phyloP scores from a whole-genome alignment of 805 yeast genomes.

The Candida endomychidarum region DNA sequence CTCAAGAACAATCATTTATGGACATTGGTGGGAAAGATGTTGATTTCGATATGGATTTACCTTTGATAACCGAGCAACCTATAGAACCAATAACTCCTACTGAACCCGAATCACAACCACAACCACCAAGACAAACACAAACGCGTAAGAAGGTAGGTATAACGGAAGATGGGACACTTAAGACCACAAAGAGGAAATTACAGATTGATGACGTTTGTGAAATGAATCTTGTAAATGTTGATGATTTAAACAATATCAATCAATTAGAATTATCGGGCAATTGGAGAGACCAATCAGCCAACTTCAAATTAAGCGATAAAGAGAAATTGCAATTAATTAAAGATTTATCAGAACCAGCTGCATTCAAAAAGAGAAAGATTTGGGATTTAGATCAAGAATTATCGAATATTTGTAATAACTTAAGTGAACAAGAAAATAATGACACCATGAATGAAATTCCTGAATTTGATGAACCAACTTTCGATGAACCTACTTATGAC shows the following conservation, averaged over 20 bases:
- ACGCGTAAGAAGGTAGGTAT: conserved; percentile 29
- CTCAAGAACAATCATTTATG: conserved; percentile 24
- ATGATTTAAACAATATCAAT: conserved; percentile 31
- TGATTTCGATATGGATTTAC: conserved; percentile 38
- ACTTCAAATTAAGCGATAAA: conserved; percentile 26
- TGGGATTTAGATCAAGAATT: conserved; percentile 13
- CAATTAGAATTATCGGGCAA: conserved; percentile 21
- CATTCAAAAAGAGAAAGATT: conserved; percentile 28
- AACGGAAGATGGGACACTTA: conserved; percentile 43
- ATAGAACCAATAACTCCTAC: conserved; percentile 27
- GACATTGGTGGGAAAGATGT: conserved; percentile 13
- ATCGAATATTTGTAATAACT: conserved; percentile 10
- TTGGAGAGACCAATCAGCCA: conserved; percentile 20
- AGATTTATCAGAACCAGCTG: conserved; percentile 32
- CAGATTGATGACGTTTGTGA: conserved; percentile 46
- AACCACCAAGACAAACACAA: conserved; percentile 2
- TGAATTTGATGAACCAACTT: conserved; percentile 20
- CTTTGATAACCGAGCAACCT: conserved; percentile 24
- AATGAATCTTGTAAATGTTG: conserved; percentile 40
- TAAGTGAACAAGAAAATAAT: conserved; percentile 19
- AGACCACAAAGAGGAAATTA: conserved; percentile 48
- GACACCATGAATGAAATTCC: conserved; percentile 16
- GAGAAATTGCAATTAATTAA: conserved; percentile 36
- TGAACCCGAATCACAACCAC: neutral
- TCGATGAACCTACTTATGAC: conserved; percentile 2